Evolutionary conservation across 495 filamentous ascomycete genomes (phyloP), one percentile per base, ranked within the genome.

Genomic region (Pseudomonodictys pantanalensis): DNA sequence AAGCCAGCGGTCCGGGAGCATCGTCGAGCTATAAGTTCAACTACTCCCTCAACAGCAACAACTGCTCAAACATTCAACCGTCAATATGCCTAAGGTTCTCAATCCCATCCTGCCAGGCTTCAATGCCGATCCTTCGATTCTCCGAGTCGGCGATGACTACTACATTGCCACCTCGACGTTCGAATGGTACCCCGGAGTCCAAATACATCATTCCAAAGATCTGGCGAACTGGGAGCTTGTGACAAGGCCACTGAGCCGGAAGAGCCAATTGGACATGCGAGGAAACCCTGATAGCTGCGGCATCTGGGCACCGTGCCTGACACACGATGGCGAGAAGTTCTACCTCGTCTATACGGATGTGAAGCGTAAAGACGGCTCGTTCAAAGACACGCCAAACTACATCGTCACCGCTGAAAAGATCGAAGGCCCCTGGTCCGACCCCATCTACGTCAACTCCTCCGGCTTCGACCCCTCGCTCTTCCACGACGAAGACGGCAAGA

Each of bases 21-120:
- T n/a, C n/a, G n/a, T n/a, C n/a, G n/a, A n/a, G n/a, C n/a, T n/a
- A n/a, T n/a, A n/a, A n/a, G n/a, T n/a, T n/a, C n/a, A n/a, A n/a
- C n/a, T n/a, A n/a, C n/a, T n/a, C n/a, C n/a, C n/a, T n/a, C n/a
- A n/a, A n/a, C n/a, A n/a, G n/a, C n/a, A n/a, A n/a, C n/a, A n/a
- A n/a, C n/a, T n/a, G n/a, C n/a, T n/a, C n/a, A n/a, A n/a, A n/a
- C n/a, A n/a, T n/a, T n/a, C n/a, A n/a, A n/a, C n/a, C n/a, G n/a
- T 41, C 50, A 45, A 15, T 54, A 69, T 64, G 61, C 55, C 61
- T 24, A 38, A 46, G 23, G 49, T 64, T 1, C 61, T n/a, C n/a
- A 86, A 86, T 67, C 83, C 83, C 24, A 83, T 86, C 60, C 69
- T 86, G 35, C 81, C 83, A 11, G 83, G 83, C 22, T 86, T 83